Conservation (phyloP, 768 basidiomycete species). For the Sarcodon aspratus region DNA sequence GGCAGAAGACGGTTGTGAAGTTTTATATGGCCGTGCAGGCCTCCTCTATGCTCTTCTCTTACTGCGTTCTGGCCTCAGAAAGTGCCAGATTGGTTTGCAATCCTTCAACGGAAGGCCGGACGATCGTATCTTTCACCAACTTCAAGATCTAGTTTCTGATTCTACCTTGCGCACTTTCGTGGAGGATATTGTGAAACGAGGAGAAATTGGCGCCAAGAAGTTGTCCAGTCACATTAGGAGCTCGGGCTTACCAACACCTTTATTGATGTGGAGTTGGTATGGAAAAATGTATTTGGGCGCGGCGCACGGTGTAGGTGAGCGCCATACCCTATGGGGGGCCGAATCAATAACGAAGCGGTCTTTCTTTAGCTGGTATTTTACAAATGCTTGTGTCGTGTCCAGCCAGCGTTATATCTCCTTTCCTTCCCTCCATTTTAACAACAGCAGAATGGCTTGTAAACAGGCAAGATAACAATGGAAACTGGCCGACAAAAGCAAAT, state of each 20-base stretch:
- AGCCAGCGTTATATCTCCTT: conserved; percentile 18
- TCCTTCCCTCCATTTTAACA: conserved; percentile 27
- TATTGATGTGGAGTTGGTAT: conserved; percentile 53
- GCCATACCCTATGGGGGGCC: not conserved
- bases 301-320: conserved; percentile 49
- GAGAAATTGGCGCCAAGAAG: conserved; percentile 22
- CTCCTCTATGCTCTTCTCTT: conserved; percentile 40
- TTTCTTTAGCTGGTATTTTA: conserved; percentile 49
- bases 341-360: too few species aligned
- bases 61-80: conserved; percentile 20
- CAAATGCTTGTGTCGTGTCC: conserved; percentile 38
- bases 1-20: conserved; percentile 40
- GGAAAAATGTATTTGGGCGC: conserved; percentile 43
- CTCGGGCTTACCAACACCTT: conserved; percentile 15
- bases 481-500: conserved; percentile 37
- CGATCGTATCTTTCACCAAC: not conserved
- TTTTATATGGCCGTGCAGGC: conserved; percentile 49
- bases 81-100: conserved; percentile 5
- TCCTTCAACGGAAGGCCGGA: conserved; percentile 1
- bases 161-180: conserved; percentile 24
- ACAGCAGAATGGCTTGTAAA: conserved; percentile 37
- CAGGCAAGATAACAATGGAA: conserved; percentile 33
- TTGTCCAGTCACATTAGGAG: conserved; percentile 9
- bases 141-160: conserved; percentile 20
- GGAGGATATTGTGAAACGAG: conserved; percentile 33